phyloP scores from a whole-genome alignment of 2,329 filamentous ascomycete species.

The Niveomyces coronatus region DNA sequence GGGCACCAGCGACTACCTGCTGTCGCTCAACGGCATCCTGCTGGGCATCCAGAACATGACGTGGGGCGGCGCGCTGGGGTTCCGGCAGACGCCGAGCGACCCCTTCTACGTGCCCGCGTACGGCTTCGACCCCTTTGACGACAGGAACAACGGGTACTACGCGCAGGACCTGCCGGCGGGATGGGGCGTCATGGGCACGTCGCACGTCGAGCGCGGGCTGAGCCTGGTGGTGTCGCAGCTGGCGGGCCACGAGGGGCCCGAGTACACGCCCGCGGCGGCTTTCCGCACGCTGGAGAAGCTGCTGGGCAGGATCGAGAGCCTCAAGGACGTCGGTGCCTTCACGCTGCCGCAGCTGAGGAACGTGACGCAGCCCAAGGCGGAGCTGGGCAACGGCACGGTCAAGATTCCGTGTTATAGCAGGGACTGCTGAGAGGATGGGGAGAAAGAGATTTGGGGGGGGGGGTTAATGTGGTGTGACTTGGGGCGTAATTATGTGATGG shows the following conservation, averaged over 20 bases:
- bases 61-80: conserved; percentile 62
- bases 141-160: conserved; percentile 20
- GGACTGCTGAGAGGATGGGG: not conserved
- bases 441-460: not conserved
- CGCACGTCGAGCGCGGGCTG: conserved; percentile 64
- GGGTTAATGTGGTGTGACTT: not conserved
- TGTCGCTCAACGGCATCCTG: conserved; percentile 59
- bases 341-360: conserved; percentile 17
- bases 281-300: conserved; percentile 68
- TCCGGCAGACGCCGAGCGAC: conserved; percentile 47
- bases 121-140: conserved; percentile 6
- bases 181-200: conserved; percentile 57
- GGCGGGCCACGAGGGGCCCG: conserved; percentile 57
- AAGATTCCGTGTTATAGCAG: conserved; percentile 24
- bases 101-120: conserved; percentile 55
- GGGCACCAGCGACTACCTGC: conserved; percentile 58
- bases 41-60: conserved; percentile 74
- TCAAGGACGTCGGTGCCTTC: conserved; percentile 34
- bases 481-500: not conserved
- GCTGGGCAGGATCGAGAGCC: conserved; percentile 54
- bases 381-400: conserved; percentile 16
- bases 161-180: conserved; percentile 40
- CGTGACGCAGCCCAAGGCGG: conserved; percentile 11
- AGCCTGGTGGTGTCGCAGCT: conserved; percentile 57
- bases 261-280: conserved; percentile 57